Base-by-base conservation (phyloP, 805 yeast genomes). In the Vanderwaltozyma verrucispora region DNA sequence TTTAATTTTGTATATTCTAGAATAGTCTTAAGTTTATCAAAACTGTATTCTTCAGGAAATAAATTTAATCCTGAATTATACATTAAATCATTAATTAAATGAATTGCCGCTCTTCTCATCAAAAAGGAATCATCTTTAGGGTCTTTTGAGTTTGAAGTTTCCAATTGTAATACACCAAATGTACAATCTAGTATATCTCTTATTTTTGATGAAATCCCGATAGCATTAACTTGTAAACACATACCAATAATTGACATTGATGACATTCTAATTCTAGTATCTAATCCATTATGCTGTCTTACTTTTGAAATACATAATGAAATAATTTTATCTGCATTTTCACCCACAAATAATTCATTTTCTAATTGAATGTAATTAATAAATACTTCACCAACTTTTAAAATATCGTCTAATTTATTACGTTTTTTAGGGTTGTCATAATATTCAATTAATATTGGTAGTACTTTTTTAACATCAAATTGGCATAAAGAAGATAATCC, bases 191-290 rank as follows among this genome's bases (percentile, higher is more conserved):
- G 59, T 8, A 80, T 69, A 35, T 78, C 81, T 1, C 56, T 53
- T 10, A 86, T 59, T 40, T 67, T 62, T 1, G 56, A 50, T 7
- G 40, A 41, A 1, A 85, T 48, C 0, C 80, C 82, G 5, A 60
- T 37, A 1, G 87, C 78, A 41, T 76, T 75, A 1, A 63, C 62
- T 44, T 73, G 72, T 49, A 87, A 72, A 27, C 81, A 64, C 5
- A 72, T 62, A 21, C 96, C 95, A n/a, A 89, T 55, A 12, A 92
- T 57, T 0, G 96, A 83, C 75, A 88, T 71, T 0, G 95, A 74
- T 2, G 96, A 88, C 81, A 86, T 78, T 46, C 96, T 66, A 28
- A 87, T 45, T 28, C 78, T 69, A 40, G 69, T 64, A 44, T 86
- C 95, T 12, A 51, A 19, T 4, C 45, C 45, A 3, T 52, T 60